Base-by-base conservation (phyloP, 192 early-diverging fungal species). In the Coemansia sp. region DNA sequence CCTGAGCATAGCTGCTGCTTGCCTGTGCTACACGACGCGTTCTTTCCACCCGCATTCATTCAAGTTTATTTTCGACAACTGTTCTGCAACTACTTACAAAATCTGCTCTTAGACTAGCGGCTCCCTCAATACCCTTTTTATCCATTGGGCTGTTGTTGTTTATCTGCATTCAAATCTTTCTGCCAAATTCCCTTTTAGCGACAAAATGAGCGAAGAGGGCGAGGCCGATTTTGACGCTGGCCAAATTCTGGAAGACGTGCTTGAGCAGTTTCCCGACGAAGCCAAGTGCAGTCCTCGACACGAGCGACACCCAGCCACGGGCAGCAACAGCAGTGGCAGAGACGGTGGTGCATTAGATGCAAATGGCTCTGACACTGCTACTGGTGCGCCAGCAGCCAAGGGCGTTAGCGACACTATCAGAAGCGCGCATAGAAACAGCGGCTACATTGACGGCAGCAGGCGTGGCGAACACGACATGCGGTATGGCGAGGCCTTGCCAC, bases 181-280 rank as follows among this genome's bases (percentile, higher is more conserved):
- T 40, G n/a, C 9, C 49, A 35, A 31, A 33, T 17, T 7, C 15
- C 17, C 10, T 8, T n/a, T 52, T 35, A 35, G n/a, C 10, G 6
- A 29, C 8, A 50, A 6, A 64, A 76, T 76, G 72, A 76, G 72
- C 51, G 72, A 76, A 51, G 72, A 76, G 22, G 72, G 72, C 31
- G 72, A 76, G 31, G 65, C 72, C 4, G 61, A 68, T 18, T 61
- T 68, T 27, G 72, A 76, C 25, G 60, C 41, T 8, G 65, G 72
- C 8, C 72, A 65, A 30, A 42, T 65, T 18, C 27, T 35, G 17
- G 61, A 64, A 17, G 53, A 31, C 8, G 23, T 39, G 22, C 30
- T 22, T 7, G 36, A 49, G 4, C n/a, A 47, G 10, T 26, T 60
- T 40, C 10, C 15, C 10, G 50, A 25, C 25, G 42, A 31, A 3